These are phyloP conservation scores for Chenopodium quinoa DNA, from an alignment of 148 eudicot genomes.

Conservation along the genomic window DNA sequence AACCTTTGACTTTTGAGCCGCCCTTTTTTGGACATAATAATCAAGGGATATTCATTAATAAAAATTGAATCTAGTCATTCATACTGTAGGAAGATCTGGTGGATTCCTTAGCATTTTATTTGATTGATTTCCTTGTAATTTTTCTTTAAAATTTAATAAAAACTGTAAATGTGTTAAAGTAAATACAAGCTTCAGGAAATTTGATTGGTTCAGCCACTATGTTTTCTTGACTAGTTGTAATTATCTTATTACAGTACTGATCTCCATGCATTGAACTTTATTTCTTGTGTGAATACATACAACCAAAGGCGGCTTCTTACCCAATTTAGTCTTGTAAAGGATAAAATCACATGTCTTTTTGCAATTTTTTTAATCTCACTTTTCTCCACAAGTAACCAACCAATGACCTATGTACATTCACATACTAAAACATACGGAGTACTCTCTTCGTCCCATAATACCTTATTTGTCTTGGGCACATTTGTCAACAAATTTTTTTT, in stretches of 20 bases:
- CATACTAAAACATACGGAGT: neutral
- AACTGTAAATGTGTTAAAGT: neutral
- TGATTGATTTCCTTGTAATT: neutral
- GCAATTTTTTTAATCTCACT: neutral
- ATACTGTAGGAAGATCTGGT: slow-evolving; percentile 3
- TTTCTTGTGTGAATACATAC: slow-evolving; percentile 6
- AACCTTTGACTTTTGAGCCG: slow-evolving; percentile 21
- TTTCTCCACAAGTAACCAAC: neutral
- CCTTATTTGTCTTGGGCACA: too few species aligned
- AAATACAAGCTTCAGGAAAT: neutral
- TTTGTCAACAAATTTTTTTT: too few species aligned
- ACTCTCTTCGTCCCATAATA: too few species aligned
- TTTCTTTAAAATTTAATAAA: neutral
- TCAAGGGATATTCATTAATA: neutral
- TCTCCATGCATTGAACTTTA: slow-evolving; percentile 13
- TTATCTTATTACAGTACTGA: neutral
- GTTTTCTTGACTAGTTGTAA: neutral
- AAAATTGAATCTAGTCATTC: slow-evolving; percentile 12
- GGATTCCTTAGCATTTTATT: slow-evolving; percentile 11
- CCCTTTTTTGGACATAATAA: slow-evolving; percentile 10
- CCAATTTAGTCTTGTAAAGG: neutral
- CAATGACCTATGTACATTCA: neutral
- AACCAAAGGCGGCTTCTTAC: slow-evolving; percentile 11
- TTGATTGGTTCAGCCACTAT: neutral
- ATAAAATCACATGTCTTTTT: neutral